Evolutionary conservation across 2,329 filamentous ascomycete genomes (phyloP), one percentile per base, ranked within the genome.

Genomic region (Colletotrichum trifolii): DNA sequence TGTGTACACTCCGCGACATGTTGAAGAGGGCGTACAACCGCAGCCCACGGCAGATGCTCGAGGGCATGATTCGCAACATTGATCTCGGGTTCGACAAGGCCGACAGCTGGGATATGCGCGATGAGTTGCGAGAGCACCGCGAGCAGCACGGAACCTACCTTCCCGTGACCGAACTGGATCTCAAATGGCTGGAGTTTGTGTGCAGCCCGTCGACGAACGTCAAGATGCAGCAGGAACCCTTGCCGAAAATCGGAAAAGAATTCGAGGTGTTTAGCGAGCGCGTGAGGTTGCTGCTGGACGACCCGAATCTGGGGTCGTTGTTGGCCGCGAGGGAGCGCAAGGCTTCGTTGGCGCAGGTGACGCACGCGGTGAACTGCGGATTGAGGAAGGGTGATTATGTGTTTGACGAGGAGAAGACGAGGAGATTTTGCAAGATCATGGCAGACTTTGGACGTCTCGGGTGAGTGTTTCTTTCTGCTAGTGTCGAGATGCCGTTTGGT

Each of bases 181-280:
- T 66, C 36, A 36, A 54, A 10, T 69, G 67, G 67, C 39, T 68
- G 4, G 13, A 42, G 10, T 66, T 61, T 15, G 36, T 69, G 39
- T 60, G 48, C 38, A 57, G 50, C 7, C 61, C 65, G 25, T 69
- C 67, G 17, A 70, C 73, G 17, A 70, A 69, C 15, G 68, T 71
- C 45, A 56, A 63, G 25, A 54, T 42, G n/a, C 72, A 73, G 67
- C 55, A 70, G 33, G 38, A 48, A 46, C 59, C 65, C 13, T 52
- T 69, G 55, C 58, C 64, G 8, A 11, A 57, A 10, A 25, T 60
- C 4, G 55, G 52, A 11, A 15, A 43, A 36, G 25, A 42, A 13
- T 78, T 74, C 58, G 69, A 69, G 12, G 69, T 73, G 17, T 80
- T 80, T 65, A 71, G 72, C 3, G 67, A 64, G 11, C 70, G 76